Percentiles rank a stretch among this genome's conserved stretches.
These are phyloP conservation scores for Marasmius tenuissimus DNA, from an alignment of 1,284 basidiomycete species.

Conservation along the genomic window DNA sequence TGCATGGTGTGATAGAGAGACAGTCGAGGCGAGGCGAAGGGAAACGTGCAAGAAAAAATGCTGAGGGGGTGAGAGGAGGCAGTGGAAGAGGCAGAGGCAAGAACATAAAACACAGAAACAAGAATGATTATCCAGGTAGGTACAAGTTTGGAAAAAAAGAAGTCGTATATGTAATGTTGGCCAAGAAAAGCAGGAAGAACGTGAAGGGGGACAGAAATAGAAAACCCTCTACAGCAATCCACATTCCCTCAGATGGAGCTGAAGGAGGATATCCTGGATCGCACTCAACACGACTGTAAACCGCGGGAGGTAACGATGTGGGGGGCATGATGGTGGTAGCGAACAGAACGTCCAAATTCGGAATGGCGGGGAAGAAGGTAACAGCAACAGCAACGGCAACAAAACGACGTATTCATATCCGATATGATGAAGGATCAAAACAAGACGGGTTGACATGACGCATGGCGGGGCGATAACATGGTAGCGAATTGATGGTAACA, in stretches of 20 bases:
- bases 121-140: neutral
- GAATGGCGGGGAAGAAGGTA: no score
- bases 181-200: neutral
- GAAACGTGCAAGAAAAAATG: no score
- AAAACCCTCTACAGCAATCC: constrained; percentile 62
- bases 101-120: neutral
- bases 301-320: constrained; percentile 6
- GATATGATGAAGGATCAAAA: no score
- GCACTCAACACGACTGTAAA: constrained; percentile 73
- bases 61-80: no score
- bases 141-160: neutral
- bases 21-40: no score
- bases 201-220: neutral
- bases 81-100: no score
- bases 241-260: constrained; percentile 83
- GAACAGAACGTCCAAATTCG: neutral
- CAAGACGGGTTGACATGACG: no score
- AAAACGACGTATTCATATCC: no score
- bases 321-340: constrained; percentile 2
- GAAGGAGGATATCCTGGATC: constrained; percentile 81
- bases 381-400: no score
- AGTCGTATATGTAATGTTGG: neutral
- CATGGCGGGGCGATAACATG: no score
- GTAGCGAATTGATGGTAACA: neutral
- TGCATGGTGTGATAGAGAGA: no score